Evolutionary conservation across 257 asterid genomes (phyloP).

Genomic region (Fraxinus americana): DNA sequence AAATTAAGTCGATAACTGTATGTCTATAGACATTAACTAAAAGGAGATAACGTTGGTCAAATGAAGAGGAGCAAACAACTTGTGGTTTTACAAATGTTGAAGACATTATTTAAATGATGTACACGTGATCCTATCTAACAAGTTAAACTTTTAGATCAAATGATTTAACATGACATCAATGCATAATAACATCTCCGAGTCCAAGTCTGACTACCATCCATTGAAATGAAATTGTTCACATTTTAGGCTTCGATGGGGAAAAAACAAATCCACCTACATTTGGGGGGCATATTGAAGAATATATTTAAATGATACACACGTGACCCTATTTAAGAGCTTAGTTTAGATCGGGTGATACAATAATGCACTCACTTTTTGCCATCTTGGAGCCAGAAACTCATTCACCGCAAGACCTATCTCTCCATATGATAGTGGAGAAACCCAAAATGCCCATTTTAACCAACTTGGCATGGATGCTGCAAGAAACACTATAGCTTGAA

Average conservation of each 20-base stretch:
- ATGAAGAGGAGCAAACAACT: background rate
- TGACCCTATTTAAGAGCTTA: background rate
- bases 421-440: constrained; percentile 61
- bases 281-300: background rate
- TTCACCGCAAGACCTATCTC: constrained; percentile 52
- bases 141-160: no score
- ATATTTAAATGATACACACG: background rate
- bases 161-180: background rate
- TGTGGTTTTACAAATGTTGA: background rate
- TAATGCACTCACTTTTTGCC: constrained; percentile 53
- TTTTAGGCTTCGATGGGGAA: background rate
- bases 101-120: no score
- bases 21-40: background rate
- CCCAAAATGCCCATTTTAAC: constrained; percentile 68
- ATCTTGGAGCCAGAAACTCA: constrained; percentile 60
- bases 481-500: constrained; percentile 2
- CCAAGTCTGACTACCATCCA: background rate
- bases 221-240: background rate
- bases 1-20: background rate
- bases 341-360: background rate
- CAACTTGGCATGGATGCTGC: constrained; percentile 69
- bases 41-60: background rate
- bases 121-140: background rate
- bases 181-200: background rate
- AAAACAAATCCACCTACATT: no score